Evolutionary conservation across 768 basidiomycete species (phyloP), one percentile per base, ranked within the genome.

Genomic region (Boletus pseudo-olivaceus): DNA sequence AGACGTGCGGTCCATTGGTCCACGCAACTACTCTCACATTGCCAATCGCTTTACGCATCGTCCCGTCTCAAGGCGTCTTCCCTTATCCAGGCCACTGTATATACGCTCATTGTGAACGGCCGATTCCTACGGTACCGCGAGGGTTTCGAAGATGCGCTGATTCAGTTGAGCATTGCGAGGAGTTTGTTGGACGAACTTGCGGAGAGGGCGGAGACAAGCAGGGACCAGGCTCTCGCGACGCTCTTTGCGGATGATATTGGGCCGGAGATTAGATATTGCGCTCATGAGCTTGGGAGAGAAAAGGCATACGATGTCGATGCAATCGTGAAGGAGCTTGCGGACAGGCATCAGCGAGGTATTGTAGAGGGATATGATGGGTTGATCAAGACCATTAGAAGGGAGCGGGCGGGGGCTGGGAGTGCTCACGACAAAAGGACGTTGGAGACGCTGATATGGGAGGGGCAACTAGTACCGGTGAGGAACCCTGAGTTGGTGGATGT

Each of bases 401-500:
- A 83, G 55, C 73, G 62, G 30, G 63, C 62, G 27, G 71, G 62
- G 4, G 67, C 63, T 9, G 68, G 65, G 9, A 73, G 72, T 46
- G 75, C 67, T 10, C 72, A 68, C 9, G 76, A 70, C 29, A 78
- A 76, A 65, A 82, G 78, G 67, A 83, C 77, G 67, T 74, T 96
- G 52, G 74, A 73, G 47, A 72, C 78, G 47, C 71, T 93, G 34
- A 58, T 75, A 2, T 97, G 93, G 91, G 93, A 93, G 57, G 92
- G 83, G 6, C 80, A 87, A 61, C 82, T 82, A 0, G 83, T 98
- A 7, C 91, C 93, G 17, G 79, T 97, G 42, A 81, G 95, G 50
- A 93, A 88, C 63, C 92, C 93, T 0, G 94, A 98, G 70, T 75
- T 98, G 53, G 95, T 97, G 44, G 90, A 88, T 63, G 89, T 90